Percentiles rank a stretch among this genome's conserved stretches.
Conservation (phyloP, 2,329 filamentous ascomycete genomes). For the Fusarium stilboides region DNA sequence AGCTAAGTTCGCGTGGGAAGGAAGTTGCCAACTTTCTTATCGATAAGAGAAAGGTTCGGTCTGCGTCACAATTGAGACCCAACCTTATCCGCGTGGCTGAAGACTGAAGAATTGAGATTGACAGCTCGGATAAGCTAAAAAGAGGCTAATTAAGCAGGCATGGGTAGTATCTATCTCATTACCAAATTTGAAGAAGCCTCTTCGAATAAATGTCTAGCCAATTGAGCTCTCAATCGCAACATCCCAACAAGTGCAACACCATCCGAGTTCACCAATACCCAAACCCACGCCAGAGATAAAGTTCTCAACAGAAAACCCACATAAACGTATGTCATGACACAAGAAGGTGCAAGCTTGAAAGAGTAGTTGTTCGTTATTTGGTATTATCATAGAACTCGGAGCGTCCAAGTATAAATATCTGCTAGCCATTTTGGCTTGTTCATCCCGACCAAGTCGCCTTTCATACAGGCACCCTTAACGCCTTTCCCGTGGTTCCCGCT, state of each 20-base stretch:
- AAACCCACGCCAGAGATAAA: neutral
- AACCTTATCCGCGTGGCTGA: neutral
- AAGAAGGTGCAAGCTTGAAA: neutral
- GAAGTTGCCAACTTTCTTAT: conserved; percentile 51
- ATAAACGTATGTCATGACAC: neutral
- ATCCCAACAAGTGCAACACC: neutral
- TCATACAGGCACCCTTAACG: conserved; percentile 22
- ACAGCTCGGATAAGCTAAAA: neutral
- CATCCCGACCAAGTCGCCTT: conserved; percentile 28
- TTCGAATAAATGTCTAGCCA: neutral
- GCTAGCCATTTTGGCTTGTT: conserved; percentile 20
- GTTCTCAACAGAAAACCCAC: conserved; percentile 2
- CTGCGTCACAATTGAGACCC: conserved; percentile 22
- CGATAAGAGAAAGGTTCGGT: conserved; percentile 46
- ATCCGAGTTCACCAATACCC: too few species aligned
- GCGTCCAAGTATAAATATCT: conserved; percentile 37
- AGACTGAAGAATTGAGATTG: neutral
- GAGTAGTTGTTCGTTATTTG: conserved; percentile 27
- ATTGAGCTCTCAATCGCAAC: neutral
- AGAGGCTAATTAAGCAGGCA: too few species aligned
- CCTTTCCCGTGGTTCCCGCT: conserved; percentile 23
- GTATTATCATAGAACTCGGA: conserved; percentile 35
- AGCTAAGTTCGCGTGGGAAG: conserved; percentile 33
- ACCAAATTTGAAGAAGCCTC: neutral
- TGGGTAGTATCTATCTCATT: neutral